Evolutionary conservation across 2,329 filamentous ascomycete genomes (phyloP), one percentile per base, ranked within the genome.

Genomic region (Phyllosticta capitalensis): DNA sequence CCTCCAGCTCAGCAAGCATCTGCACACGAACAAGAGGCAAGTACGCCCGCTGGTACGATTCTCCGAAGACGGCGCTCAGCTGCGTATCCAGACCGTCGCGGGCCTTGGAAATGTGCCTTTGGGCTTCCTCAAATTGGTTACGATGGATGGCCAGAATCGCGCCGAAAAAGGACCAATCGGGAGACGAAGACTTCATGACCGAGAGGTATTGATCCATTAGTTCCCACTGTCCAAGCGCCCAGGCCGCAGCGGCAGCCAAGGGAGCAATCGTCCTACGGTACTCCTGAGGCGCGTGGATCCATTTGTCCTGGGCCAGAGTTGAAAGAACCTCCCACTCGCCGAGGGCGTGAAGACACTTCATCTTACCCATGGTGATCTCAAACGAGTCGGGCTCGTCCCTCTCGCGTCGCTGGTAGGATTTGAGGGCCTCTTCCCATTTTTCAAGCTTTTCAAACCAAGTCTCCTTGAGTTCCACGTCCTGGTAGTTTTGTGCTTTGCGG

Each of bases 371-470:
- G 33, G 95, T 91, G 58, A 99, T 90, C 62, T 97, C 94, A 62
- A 99, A 90, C 0, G 90, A 91, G 45, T 79, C 76, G 10, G 80
- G 79, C 62, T 86, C 83, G 28, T 83, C 83, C 28, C 90, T 80
- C 64, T 96, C 92, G 52, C 92, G 88, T 69, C 90, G 87, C 67
- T 94, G 89, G 69, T 97, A 97, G 54, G 94, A 95, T 52, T 87
- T 85, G 59, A 99, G 79, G 2, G 94, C 94, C 74, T 99, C 95
- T 65, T 99, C 95, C 95, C 95, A 99, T 61, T 94, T 86, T 72
- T 97, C 91, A 54, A 99, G 78, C 76, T 96, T 97, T 74, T 99
- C 95, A 65, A 96, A 99, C 94, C 94, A 99, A 0, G 92, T 96
- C 75, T 99, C 94, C 62, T 95, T 90, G 55, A 99, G 81, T 69